Conservation (phyloP, 2,329 filamentous ascomycete genomes). For the Fusarium transvaalense region DNA sequence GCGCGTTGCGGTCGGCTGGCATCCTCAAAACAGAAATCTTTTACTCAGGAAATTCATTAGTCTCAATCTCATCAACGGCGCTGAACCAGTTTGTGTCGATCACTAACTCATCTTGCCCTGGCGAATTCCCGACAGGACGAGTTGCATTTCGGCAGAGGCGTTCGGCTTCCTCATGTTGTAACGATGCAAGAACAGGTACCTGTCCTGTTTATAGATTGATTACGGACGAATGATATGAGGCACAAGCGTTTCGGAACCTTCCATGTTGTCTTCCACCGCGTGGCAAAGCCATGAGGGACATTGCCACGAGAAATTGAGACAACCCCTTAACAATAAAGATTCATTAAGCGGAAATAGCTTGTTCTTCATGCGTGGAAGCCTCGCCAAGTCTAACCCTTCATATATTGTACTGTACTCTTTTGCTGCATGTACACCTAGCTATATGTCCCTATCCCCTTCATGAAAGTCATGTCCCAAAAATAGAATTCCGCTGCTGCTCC, state of each 20-base stretch:
- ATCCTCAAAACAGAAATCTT: conserved; percentile 11
- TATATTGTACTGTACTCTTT: conserved; percentile 11
- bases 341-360: conserved; percentile 17
- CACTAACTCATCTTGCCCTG: conserved; percentile 7
- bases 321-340: neutral
- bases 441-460: conserved; percentile 13
- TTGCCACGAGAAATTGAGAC: conserved; percentile 1
- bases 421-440: conserved; percentile 26
- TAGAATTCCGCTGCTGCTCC: conserved; percentile 31
- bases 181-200: conserved; percentile 12
- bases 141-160: conserved; percentile 26
- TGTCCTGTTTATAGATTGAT: neutral
- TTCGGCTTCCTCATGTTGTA: conserved; percentile 30
- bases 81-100: conserved; percentile 15
- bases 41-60: conserved; percentile 20
- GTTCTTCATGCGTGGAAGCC: conserved; percentile 11
- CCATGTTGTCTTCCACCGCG: conserved; percentile 3
- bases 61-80: conserved; percentile 25
- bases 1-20: conserved; percentile 1
- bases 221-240: neutral
- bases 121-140: conserved; percentile 13
- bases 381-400: neutral
- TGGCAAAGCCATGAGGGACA: conserved; percentile 19
- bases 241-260: conserved; percentile 1
- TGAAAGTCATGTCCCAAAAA: conserved; percentile 28